These are phyloP conservation scores for Scheffersomyces spartinae DNA, from an alignment of 805 yeast species.

Conservation along the genomic window DNA sequence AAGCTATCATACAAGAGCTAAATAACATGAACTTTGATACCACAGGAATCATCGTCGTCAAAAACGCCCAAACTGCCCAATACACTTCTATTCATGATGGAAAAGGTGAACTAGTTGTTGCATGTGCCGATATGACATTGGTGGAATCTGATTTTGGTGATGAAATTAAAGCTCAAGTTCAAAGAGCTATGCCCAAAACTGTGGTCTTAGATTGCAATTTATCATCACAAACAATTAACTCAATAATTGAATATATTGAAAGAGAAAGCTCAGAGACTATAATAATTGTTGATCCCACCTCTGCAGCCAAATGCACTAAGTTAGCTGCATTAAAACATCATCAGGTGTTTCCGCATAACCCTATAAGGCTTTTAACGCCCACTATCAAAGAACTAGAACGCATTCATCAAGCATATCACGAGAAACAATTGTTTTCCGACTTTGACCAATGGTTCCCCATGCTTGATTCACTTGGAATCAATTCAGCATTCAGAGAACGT, in stretches of 20 bases:
- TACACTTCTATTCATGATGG: conserved; percentile 58
- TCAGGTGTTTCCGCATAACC: conserved; percentile 36
- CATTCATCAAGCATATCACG: conserved; percentile 39
- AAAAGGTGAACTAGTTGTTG: conserved; percentile 55
- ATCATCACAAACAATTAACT: conserved; percentile 27
- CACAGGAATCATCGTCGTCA: conserved; percentile 26
- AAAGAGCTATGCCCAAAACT: conserved; percentile 29
- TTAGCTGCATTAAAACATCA: conserved; percentile 27
- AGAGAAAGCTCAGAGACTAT: conserved; percentile 9
- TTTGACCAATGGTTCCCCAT: conserved; percentile 64
- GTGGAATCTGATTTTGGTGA: conserved; percentile 37
- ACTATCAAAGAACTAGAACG: conserved; percentile 50
- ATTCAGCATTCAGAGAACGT: conserved; percentile 32
- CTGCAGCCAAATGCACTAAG: conserved; percentile 47
- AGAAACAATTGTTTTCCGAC: conserved; percentile 32
- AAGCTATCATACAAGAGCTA: conserved; percentile 20
- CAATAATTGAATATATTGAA: conserved; percentile 17
- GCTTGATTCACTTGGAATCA: conserved; percentile 47
- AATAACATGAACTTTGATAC: conserved; percentile 13
- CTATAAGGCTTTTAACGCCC: conserved; percentile 48
- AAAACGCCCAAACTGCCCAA: conserved; percentile 43
- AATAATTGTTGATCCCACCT: conserved; percentile 67
- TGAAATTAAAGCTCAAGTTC: conserved; percentile 32
- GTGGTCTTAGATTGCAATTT: conserved; percentile 65
- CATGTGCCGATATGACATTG: conserved; percentile 79